A percentile compares a stretch with the other conserved stretches of the same genome.
phyloP scores from a whole-genome alignment of 352 stramenopile species.

The Phytophthora syringae region DNA sequence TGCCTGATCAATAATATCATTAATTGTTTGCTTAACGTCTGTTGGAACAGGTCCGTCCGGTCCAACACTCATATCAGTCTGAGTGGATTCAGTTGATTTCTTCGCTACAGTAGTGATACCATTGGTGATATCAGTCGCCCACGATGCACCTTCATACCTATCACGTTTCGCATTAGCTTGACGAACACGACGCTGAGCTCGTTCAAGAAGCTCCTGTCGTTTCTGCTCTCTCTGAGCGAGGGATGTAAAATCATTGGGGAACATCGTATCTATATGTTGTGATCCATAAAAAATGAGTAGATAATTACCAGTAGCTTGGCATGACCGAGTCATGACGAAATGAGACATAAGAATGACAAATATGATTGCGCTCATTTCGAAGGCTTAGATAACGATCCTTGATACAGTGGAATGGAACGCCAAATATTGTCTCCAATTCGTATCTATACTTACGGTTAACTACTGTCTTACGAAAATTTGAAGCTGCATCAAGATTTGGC shows the following conservation, averaged over 20 bases:
- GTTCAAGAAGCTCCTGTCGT: conserved; percentile 14
- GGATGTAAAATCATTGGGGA: not conserved
- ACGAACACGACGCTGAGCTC: not conserved
- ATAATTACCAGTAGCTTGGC: not conserved
- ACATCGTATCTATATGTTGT: not conserved
- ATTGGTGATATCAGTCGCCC: not conserved
- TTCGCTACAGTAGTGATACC: not conserved
- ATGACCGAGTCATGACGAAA: not conserved
- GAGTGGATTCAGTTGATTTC: conserved; percentile 12
- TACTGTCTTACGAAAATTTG: conserved; percentile 23
- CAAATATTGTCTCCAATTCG: conserved; percentile 13
- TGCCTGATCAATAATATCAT: too few relatives aligned
- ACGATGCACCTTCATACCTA: not conserved
- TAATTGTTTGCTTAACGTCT: too few relatives aligned
- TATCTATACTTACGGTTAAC: conserved; percentile 14
- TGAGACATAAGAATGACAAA: not conserved
- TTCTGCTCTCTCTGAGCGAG: conserved; percentile 11
- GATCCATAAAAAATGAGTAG: not conserved
- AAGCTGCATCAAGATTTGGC: conserved; percentile 10
- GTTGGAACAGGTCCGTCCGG: too few relatives aligned
- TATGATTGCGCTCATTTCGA: conserved; percentile 10
- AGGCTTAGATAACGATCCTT: conserved; percentile 15
- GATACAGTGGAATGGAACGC: conserved; percentile 19
- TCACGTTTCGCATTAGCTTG: not conserved
- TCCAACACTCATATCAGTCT: too few relatives aligned